phyloP scores from a whole-genome alignment of 805 yeast species.

The Pichia nanzhaoensis region DNA sequence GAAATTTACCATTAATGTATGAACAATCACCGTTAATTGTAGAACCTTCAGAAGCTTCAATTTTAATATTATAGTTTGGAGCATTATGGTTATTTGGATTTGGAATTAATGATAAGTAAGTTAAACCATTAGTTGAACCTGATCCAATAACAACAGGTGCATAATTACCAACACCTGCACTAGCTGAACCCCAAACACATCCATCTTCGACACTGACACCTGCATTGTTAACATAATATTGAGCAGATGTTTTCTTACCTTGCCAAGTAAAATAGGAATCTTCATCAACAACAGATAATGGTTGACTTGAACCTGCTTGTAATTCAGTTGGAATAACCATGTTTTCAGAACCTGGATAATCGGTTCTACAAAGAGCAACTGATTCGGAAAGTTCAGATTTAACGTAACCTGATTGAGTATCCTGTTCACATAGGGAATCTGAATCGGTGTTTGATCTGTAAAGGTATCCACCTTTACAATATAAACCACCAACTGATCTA shows the following conservation, averaged over 20 bases:
- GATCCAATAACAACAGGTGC: slow-evolving; percentile 76
- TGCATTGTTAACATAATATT: slow-evolving; percentile 70
- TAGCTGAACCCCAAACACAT: slow-evolving; percentile 61
- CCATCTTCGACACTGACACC: slow-evolving; percentile 66
- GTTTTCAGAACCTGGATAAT: slow-evolving; percentile 78
- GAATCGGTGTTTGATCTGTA: slow-evolving; percentile 50
- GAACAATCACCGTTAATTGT: slow-evolving; percentile 68
- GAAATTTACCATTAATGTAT: slow-evolving; percentile 73
- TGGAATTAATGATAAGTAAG: slow-evolving; percentile 69
- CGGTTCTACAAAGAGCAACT: slow-evolving; percentile 70
- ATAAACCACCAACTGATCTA: slow-evolving; percentile 66
- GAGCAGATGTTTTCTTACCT: slow-evolving; percentile 61
- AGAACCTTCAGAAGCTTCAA: slow-evolving; percentile 63
- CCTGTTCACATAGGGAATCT: slow-evolving; percentile 61
- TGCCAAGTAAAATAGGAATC: slow-evolving; percentile 54
- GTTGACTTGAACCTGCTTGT: slow-evolving; percentile 42
- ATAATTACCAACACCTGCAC: slow-evolving; percentile 68
- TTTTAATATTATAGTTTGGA: slow-evolving; percentile 68
- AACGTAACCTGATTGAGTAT: slow-evolving; percentile 47
- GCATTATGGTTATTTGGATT: slow-evolving; percentile 59
- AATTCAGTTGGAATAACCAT: slow-evolving; percentile 70
- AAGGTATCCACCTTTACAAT: slow-evolving; percentile 52
- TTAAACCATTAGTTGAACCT: slow-evolving; percentile 51
- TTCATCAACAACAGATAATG: slow-evolving; percentile 56
- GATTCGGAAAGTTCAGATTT: slow-evolving; percentile 42